Conservation (phyloP, 2,329 filamentous ascomycete genomes). For the Cercospora nicotianae region DNA sequence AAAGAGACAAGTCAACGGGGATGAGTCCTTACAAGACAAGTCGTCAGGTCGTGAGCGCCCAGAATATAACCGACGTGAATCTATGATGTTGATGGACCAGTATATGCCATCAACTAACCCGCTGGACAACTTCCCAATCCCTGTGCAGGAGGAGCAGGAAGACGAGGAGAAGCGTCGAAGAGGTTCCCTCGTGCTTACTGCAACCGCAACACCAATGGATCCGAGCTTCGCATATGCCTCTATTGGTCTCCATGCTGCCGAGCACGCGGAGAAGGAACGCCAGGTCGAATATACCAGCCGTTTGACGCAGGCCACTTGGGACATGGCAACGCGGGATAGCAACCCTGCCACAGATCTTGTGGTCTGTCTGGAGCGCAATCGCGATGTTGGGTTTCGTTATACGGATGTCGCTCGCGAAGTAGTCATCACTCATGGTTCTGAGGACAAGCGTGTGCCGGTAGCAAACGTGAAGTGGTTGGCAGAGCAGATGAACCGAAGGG, state of each 20-base stretch:
- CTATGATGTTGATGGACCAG: slow-evolving; percentile 53
- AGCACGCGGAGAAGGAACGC: slow-evolving; percentile 68
- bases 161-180: slow-evolving; percentile 28
- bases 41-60: slow-evolving; percentile 30
- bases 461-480: slow-evolving; percentile 95
- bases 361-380: slow-evolving; percentile 85
- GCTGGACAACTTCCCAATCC: slow-evolving; percentile 34
- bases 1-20: slow-evolving; percentile 16
- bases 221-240: slow-evolving; percentile 47
- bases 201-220: slow-evolving; percentile 39
- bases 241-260: slow-evolving; percentile 49
- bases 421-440: slow-evolving; percentile 89
- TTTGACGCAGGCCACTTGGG: slow-evolving; percentile 92
- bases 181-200: slow-evolving; percentile 34
- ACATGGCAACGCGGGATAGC: slow-evolving; percentile 82
- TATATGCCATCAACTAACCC: slow-evolving; percentile 44
- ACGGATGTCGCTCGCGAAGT: slow-evolving; percentile 91
- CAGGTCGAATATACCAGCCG: slow-evolving; percentile 77
- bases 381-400: slow-evolving; percentile 93
- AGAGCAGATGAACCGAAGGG: slow-evolving; percentile 69
- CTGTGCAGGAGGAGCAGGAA: slow-evolving; percentile 28
- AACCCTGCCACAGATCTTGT: slow-evolving; percentile 93
- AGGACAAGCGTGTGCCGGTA: slow-evolving; percentile 86
- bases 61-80: slow-evolving; percentile 44
- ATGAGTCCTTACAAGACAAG: slow-evolving; percentile 26